Conservation (phyloP, 441 rosid species). For the Jatropha podagrica region DNA sequence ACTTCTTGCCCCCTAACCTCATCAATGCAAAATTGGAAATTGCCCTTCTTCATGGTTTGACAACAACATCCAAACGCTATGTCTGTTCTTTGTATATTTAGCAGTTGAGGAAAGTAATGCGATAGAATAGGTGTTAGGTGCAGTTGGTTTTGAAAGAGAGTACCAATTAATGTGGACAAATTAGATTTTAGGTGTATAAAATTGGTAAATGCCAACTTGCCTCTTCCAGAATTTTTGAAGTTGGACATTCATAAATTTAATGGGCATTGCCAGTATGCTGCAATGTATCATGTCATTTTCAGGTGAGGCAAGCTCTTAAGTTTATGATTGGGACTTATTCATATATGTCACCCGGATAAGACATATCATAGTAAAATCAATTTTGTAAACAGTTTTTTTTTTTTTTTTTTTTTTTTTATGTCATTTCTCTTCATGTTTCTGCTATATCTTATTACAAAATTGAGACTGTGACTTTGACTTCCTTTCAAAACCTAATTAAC, state of each 20-base stretch:
- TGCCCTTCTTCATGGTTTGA: conserved; percentile 4
- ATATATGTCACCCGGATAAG: too few species aligned
- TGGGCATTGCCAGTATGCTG: not conserved
- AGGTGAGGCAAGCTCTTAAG: not conserved
- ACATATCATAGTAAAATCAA: too few species aligned
- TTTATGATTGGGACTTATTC: conserved; percentile 3
- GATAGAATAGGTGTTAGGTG: conserved; percentile 22
- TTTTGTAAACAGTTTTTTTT: too few species aligned
- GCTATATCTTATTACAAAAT: too few species aligned
- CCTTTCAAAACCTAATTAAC: too few species aligned
- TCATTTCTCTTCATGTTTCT: too few species aligned
- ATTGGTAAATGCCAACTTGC: conserved; percentile 6
- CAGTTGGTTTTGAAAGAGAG: conserved; percentile 22
- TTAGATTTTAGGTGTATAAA: not conserved
- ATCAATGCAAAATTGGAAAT: conserved; percentile 2
- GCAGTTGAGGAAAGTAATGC: conserved; percentile 26
- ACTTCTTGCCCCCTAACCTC: conserved; percentile 16
- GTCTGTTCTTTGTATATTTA: conserved; percentile 4
- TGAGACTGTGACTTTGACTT: too few species aligned
- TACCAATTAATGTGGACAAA: not conserved
- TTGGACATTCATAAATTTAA: not conserved
- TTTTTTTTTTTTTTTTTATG: too few species aligned
- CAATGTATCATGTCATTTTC: conserved; percentile 2
- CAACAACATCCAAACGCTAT: not conserved
- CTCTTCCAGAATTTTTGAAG: not conserved